These are phyloP conservation scores for Solanum rostratum DNA, from an alignment of 257 asterid species.

Conservation along the genomic window DNA sequence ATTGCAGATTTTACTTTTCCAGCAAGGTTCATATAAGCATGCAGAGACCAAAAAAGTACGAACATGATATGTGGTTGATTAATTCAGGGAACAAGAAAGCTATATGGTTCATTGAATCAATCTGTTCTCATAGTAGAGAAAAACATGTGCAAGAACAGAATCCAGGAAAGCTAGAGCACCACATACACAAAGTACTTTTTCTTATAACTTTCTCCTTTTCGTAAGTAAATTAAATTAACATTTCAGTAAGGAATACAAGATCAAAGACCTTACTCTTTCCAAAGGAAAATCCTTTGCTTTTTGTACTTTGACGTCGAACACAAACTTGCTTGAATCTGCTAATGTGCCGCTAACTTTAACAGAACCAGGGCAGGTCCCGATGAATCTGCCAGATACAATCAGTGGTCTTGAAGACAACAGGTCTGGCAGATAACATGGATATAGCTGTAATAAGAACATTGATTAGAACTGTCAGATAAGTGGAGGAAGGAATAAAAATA, in stretches of 20 bases:
- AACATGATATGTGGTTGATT: not conserved
- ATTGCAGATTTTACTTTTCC: not conserved
- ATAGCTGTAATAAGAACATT: constrained; percentile 37
- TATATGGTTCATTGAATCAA: not conserved
- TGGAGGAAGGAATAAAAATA: not conserved
- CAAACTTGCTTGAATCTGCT: constrained; percentile 42
- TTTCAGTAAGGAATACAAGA: not conserved
- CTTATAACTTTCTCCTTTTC: not conserved
- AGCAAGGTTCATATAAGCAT: not conserved
- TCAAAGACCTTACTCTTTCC: constrained; percentile 43
- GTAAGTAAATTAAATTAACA: not conserved
- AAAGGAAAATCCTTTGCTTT: constrained; percentile 55
- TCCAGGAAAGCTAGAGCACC: not conserved
- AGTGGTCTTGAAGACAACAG: constrained; percentile 53
- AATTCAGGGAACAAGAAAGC: not conserved
- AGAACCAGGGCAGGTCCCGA: constrained; percentile 50
- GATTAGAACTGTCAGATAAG: not conserved
- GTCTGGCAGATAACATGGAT: constrained; percentile 57
- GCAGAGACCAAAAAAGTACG: not conserved
- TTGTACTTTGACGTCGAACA: constrained; percentile 37
- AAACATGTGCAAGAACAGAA: not conserved
- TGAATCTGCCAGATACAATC: constrained; percentile 62
- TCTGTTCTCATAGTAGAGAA: not conserved
- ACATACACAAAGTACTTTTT: not conserved
- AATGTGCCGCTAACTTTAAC: constrained; percentile 47